phyloP scores from a whole-genome alignment of 2,329 filamentous ascomycete species.

The Monilinia vaccinii-corymbosi region DNA sequence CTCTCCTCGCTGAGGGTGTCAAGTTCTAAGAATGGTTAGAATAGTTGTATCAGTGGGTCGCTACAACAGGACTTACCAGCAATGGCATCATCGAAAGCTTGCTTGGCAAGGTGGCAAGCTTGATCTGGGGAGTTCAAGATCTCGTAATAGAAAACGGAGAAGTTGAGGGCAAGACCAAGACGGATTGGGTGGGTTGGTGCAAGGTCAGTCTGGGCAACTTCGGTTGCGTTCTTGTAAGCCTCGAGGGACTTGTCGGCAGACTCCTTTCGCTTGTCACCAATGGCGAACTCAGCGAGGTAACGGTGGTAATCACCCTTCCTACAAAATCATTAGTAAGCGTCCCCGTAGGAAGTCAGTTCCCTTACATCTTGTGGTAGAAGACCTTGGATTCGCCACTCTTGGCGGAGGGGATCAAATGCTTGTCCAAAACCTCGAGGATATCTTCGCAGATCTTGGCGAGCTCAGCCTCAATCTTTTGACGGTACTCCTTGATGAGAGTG shows the following conservation, averaged over 20 bases:
- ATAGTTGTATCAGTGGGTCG: neutral
- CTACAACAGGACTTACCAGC: slow-evolving; percentile 47
- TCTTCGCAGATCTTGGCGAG: slow-evolving; percentile 97
- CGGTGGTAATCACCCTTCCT: slow-evolving; percentile 99
- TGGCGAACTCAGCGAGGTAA: slow-evolving; percentile 94
- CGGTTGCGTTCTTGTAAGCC: slow-evolving; percentile 98
- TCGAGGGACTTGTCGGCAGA: slow-evolving; percentile 91
- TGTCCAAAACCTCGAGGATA: slow-evolving; percentile 87
- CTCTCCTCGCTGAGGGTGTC: slow-evolving; percentile 97
- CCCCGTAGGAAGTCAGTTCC: neutral
- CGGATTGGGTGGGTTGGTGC: slow-evolving; percentile 97
- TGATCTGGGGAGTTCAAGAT: slow-evolving; percentile 97
- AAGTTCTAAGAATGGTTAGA: slow-evolving; percentile 47
- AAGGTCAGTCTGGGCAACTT: slow-evolving; percentile 95
- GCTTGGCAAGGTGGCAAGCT: slow-evolving; percentile 97
- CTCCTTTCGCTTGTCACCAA: slow-evolving; percentile 89
- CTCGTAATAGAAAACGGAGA: slow-evolving; percentile 99
- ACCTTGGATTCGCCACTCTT: slow-evolving; percentile 97
- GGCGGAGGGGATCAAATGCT: slow-evolving; percentile 88
- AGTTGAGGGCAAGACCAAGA: slow-evolving; percentile 94
- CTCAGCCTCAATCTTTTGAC: slow-evolving; percentile 95
- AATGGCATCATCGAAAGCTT: slow-evolving; percentile 97
- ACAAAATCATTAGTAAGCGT: slow-evolving; percentile 18
- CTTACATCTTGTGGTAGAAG: slow-evolving; percentile 99
- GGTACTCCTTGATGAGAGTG: slow-evolving; percentile 91